phyloP scores from a whole-genome alignment of 1,139 yeast genomes.

The Hansenula sp. region DNA sequence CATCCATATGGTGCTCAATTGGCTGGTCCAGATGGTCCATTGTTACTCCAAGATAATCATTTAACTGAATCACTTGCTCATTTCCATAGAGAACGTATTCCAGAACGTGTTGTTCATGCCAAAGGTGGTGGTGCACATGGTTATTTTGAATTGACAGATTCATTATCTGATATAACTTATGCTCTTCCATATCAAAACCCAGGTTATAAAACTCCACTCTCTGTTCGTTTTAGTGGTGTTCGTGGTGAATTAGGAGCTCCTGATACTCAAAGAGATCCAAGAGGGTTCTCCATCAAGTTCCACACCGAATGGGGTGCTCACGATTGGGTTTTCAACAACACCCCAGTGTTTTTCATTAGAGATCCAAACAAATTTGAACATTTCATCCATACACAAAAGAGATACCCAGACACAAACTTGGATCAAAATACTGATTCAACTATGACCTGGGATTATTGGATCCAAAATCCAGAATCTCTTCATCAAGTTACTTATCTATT shows the following conservation, averaged over 20 bases:
- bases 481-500: conserved; percentile 64
- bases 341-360: conserved; percentile 82
- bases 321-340: conserved; percentile 88
- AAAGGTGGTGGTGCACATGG: conserved; percentile 89
- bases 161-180: conserved; percentile 65
- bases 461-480: conserved; percentile 56
- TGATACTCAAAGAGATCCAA: conserved; percentile 85
- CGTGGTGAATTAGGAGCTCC: conserved; percentile 87
- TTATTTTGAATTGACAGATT: conserved; percentile 77
- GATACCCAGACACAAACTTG: conserved; percentile 50
- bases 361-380: conserved; percentile 87
- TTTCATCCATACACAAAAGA: conserved; percentile 86
- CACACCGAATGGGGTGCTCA: conserved; percentile 86
- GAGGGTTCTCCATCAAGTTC: conserved; percentile 81
- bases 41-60: conserved; percentile 74
- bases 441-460: conserved; percentile 66
- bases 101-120: conserved; percentile 89
- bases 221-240: conserved; percentile 82
- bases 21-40: conserved; percentile 69
- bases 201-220: conserved; percentile 72
- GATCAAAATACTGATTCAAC: conserved; percentile 41
- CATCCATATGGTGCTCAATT: conserved; percentile 62
- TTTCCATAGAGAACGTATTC: conserved; percentile 83
- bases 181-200: conserved; percentile 67
- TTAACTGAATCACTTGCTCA: conserved; percentile 75